Evolutionary conservation across 2,329 filamentous ascomycete genomes (phyloP).

Genomic region (Cercospora janseana): DNA sequence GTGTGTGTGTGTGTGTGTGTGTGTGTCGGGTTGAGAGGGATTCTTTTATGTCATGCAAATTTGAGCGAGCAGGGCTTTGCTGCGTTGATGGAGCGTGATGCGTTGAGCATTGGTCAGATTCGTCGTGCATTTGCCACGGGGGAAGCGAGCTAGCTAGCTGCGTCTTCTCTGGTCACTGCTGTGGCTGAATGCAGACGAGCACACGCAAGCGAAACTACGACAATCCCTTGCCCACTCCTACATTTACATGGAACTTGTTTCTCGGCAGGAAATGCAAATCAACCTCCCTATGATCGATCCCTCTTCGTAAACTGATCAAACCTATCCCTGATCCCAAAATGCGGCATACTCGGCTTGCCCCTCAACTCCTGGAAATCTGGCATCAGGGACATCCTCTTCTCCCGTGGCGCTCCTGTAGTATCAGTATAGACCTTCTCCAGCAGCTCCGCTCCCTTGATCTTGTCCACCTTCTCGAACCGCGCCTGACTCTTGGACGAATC

Average conservation of each 20-base stretch:
- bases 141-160: too few species aligned
- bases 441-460: constrained; percentile 79
- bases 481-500: constrained; percentile 86
- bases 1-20: neutral
- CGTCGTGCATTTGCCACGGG: too few species aligned
- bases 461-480: constrained; percentile 91
- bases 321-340: constrained; percentile 28
- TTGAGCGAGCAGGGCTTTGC: too few species aligned
- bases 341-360: constrained; percentile 29
- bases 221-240: too few species aligned
- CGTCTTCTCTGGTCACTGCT: too few species aligned
- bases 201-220: too few species aligned
- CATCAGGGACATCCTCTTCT: constrained; percentile 24
- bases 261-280: too few species aligned
- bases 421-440: constrained; percentile 70
- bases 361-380: constrained; percentile 27
- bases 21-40: neutral
- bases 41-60: neutral
- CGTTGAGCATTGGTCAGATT: too few species aligned
- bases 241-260: too few species aligned
- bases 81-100: too few species aligned
- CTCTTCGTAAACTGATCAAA: constrained; percentile 29
- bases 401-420: constrained; percentile 14
- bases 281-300: constrained; percentile 22
- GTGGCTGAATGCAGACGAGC: too few species aligned